Percentiles rank a stretch among this genome's conserved stretches.
Conservation (phyloP, 352 stramenopile species). For the Pythium folliculosum region DNA sequence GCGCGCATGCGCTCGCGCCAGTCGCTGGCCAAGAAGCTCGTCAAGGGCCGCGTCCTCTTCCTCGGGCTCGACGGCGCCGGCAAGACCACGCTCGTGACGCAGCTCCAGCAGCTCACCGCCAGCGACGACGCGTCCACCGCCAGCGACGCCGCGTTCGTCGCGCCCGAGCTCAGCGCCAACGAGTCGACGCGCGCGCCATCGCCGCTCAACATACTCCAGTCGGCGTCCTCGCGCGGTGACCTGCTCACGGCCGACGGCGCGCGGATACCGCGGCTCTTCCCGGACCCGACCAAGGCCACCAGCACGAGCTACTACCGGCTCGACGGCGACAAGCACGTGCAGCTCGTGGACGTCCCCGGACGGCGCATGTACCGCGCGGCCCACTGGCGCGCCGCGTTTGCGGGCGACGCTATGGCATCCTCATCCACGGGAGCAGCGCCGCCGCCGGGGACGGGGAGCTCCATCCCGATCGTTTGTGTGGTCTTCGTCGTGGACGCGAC, state of each 20-base stretch:
- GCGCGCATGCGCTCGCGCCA: constrained; percentile 26
- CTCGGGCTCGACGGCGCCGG: constrained; percentile 58
- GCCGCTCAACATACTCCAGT: constrained; percentile 6
- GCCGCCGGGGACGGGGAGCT: constrained; percentile 1
- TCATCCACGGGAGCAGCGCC: background rate
- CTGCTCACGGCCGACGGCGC: constrained; percentile 11
- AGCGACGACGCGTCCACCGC: background rate
- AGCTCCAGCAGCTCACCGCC: constrained; percentile 32
- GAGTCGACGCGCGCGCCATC: background rate
- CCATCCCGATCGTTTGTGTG: constrained; percentile 42
- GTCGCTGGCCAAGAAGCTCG: constrained; percentile 37
- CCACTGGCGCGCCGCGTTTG: constrained; percentile 5
- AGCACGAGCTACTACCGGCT: constrained; percentile 31
- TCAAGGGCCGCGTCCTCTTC: constrained; percentile 45
- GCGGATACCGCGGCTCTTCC: constrained; percentile 8
- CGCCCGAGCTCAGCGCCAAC: background rate
- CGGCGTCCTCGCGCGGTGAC: constrained; percentile 5
- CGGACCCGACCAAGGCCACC: constrained; percentile 13
- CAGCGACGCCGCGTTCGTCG: background rate
- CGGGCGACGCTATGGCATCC: background rate
- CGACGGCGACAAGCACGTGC: constrained; percentile 46
- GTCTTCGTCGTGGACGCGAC: constrained; percentile 57
- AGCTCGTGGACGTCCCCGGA: constrained; percentile 50
- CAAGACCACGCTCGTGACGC: constrained; percentile 59
- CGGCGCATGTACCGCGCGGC: constrained; percentile 30